These are phyloP conservation scores for Candida loeiensis DNA, from an alignment of 805 yeast species.

Conservation along the genomic window DNA sequence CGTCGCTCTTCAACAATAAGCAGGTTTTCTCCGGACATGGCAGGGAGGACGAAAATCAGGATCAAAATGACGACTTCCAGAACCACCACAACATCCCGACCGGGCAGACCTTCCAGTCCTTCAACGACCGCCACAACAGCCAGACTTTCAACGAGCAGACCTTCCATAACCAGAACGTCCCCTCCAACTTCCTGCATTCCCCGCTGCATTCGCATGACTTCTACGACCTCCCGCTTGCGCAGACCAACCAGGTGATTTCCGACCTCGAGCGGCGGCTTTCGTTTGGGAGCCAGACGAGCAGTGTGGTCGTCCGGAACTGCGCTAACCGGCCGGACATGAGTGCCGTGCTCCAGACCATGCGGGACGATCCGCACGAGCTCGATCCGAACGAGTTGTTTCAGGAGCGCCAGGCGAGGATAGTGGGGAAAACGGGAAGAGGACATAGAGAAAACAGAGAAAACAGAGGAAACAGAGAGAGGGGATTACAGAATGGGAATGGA, in stretches of 20 bases:
- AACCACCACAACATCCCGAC: too few species aligned
- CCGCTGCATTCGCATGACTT: neutral
- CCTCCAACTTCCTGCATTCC: neutral
- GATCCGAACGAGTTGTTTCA: slow-evolving; percentile 34
- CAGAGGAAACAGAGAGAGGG: neutral
- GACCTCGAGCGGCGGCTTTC: slow-evolving; percentile 36
- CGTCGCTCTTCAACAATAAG: slow-evolving; percentile 5
- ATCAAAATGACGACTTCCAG: too few species aligned
- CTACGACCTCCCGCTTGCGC: neutral
- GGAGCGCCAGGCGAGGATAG: slow-evolving; percentile 31
- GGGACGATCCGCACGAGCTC: slow-evolving; percentile 10
- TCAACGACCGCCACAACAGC: too few species aligned
- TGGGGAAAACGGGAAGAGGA: slow-evolving; percentile 19
- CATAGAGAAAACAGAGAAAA: neutral
- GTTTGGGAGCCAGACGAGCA: slow-evolving; percentile 25
- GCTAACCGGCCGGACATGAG: slow-evolving; percentile 19
- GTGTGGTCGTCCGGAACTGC: slow-evolving; percentile 21
- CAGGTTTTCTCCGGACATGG: slow-evolving; percentile 1
- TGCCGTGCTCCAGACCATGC: slow-evolving; percentile 34
- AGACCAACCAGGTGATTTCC: slow-evolving; percentile 25
- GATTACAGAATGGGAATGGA: too few species aligned
- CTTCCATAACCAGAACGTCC: too few species aligned
- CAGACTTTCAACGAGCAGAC: too few species aligned
- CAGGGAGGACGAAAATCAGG: too few species aligned
- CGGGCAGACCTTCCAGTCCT: too few species aligned